Percentiles rank a stretch among this genome's conserved stretches.
Conservation (phyloP, 495 filamentous ascomycete species). For the Penicillium bovifimosum region DNA sequence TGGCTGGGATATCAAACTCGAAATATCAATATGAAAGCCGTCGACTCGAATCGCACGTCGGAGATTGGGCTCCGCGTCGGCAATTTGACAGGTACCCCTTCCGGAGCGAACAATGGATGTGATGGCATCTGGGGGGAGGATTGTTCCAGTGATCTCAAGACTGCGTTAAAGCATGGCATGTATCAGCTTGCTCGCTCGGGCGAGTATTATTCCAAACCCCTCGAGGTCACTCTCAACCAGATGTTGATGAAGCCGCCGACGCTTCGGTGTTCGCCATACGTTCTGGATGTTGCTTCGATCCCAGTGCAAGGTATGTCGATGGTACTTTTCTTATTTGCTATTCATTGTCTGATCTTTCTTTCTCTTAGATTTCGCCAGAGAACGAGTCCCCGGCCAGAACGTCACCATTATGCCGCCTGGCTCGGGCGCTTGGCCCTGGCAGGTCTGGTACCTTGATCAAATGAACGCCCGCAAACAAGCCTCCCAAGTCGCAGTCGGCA, state of each 20-base stretch:
- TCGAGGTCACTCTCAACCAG: conserved; percentile 27
- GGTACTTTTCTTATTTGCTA: background rate
- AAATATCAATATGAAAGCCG: conserved; percentile 27
- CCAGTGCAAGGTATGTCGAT: conserved; percentile 32
- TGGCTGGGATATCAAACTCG: conserved; percentile 37
- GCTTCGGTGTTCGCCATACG: conserved; percentile 27
- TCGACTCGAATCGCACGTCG: conserved; percentile 37
- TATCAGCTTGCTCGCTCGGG: conserved; percentile 27
- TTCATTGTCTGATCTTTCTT: conserved; percentile 1
- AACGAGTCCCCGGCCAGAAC: conserved; percentile 24
- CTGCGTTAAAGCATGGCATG: conserved; percentile 22
- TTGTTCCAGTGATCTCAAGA: conserved; percentile 35
- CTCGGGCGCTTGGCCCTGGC: conserved; percentile 30
- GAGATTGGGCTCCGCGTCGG: conserved; percentile 39
- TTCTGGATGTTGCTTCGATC: conserved; percentile 36
- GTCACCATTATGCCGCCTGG: conserved; percentile 31
- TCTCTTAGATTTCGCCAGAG: conserved; percentile 31
- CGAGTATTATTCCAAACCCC: conserved; percentile 27
- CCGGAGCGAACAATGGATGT: conserved; percentile 36
- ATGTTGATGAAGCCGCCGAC: conserved; percentile 22
- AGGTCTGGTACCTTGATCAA: conserved; percentile 36
- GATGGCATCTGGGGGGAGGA: conserved; percentile 37
- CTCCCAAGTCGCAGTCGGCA: conserved; percentile 38
- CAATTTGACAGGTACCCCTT: conserved; percentile 36
- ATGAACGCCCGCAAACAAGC: conserved; percentile 35